phyloP scores from a whole-genome alignment of 495 filamentous ascomycete genomes.

The Penicillium dipodomyicola region DNA sequence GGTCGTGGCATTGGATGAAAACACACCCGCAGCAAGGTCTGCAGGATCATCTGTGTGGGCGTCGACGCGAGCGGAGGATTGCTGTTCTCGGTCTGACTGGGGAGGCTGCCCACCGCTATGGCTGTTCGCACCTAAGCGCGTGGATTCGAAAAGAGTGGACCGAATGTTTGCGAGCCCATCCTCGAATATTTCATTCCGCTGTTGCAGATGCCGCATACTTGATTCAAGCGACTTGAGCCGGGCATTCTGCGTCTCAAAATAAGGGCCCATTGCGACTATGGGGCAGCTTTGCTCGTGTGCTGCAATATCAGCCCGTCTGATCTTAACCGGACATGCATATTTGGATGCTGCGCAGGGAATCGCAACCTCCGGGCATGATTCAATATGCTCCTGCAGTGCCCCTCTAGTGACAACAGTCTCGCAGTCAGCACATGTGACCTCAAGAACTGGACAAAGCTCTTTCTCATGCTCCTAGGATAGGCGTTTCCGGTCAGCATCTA shows the following conservation, averaged over 20 bases:
- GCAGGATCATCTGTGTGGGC: conserved; percentile 18
- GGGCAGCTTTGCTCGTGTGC: conserved; percentile 56
- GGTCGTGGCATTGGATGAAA: conserved; percentile 45
- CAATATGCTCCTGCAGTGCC: conserved; percentile 49
- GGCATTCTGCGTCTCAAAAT: conserved; percentile 55
- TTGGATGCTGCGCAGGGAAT: conserved; percentile 53
- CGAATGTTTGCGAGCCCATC: conserved; percentile 52
- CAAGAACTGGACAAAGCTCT: conserved; percentile 49
- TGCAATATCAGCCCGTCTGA: conserved; percentile 48
- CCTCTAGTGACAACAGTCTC: conserved; percentile 44
- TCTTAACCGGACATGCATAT: conserved; percentile 55
- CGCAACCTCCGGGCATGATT: conserved; percentile 52
- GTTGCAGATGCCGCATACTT: conserved; percentile 53
- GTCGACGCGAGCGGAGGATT: not conserved
- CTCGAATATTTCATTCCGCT: conserved; percentile 59
- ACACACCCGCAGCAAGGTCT: conserved; percentile 24
- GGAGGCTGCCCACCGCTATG: conserved; percentile 5
- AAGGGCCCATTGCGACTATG: conserved; percentile 57
- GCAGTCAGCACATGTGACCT: conserved; percentile 55
- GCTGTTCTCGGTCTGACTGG: conserved; percentile 8
- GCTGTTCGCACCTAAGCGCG: conserved; percentile 18
- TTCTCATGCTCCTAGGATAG: conserved; percentile 47
- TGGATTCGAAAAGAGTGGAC: conserved; percentile 39
- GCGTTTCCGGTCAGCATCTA: conserved; percentile 1
- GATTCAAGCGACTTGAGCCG: conserved; percentile 56